Evolutionary conservation across 768 basidiomycete genomes (phyloP), one percentile per base, ranked within the genome.

Genomic region (Rhodotorula toruloides): DNA sequence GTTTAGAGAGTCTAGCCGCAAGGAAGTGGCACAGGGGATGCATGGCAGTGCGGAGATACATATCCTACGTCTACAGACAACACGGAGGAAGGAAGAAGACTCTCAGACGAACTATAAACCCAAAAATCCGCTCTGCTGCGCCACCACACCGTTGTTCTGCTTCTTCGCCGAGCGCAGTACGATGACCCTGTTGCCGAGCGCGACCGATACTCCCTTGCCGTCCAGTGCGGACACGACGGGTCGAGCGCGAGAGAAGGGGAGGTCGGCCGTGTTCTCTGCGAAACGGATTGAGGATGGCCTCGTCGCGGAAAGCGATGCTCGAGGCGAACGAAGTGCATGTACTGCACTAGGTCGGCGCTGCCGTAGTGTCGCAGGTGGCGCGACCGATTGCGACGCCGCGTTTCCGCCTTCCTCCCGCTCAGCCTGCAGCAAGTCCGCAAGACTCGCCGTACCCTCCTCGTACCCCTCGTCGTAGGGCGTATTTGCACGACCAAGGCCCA

Each of bases 241-340:
- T 3, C 69, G 53, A 0, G 57, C 61, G 27, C 58, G 61, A 4
- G 69, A 66, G 58, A 71, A 71, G 31, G 69, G 69, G n/a, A 71
- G 64, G 31, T 32, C 22, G 10, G 36, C 34, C 42, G 29, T 48
- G 8, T 5, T n/a, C n/a, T n/a, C n/a, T n/a, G 62, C 50, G 36
- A 43, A 48, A 25, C 57, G 44, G 47, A 57, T 17, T 16, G 55
- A 4, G 22, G n/a, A n/a, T n/a, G n/a, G n/a, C n/a, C n/a, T n/a
- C n/a, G n/a, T n/a, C n/a, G n/a, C n/a, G n/a, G n/a, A n/a, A n/a
- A n/a, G n/a, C n/a, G n/a, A n/a, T n/a, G n/a, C n/a, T n/a, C n/a
- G n/a, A n/a, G n/a, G n/a, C n/a, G n/a, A n/a, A n/a, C n/a, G n/a
- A n/a, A n/a, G n/a, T n/a, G n/a, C n/a, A n/a, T n/a, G n/a, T n/a